Conservation (phyloP, 495 filamentous ascomycete species). For the Oidiodendron maius region DNA sequence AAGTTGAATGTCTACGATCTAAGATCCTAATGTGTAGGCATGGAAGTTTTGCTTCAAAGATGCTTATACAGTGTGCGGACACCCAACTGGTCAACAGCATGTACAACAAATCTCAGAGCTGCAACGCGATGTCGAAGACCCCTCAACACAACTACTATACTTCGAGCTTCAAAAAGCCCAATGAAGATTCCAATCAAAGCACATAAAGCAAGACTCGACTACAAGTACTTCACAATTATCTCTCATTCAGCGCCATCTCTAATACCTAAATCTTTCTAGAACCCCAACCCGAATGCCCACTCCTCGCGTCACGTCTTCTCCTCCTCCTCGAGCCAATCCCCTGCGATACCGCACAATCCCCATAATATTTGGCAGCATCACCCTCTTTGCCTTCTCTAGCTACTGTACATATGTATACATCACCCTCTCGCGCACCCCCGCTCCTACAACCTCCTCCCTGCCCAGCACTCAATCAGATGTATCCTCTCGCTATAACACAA, state of each 20-base stretch:
- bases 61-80: too few species aligned
- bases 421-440: not conserved
- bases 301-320: not conserved
- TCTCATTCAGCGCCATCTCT: not conserved
- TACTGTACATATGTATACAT: constrained; percentile 14
- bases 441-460: not conserved
- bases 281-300: constrained; percentile 4
- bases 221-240: constrained; percentile 8
- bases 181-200: constrained; percentile 1
- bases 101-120: not conserved
- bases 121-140: not conserved
- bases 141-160: too few species aligned
- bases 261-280: constrained; percentile 2
- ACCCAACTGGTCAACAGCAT: too few species aligned
- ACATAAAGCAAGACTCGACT: constrained; percentile 4
- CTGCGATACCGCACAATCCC: constrained; percentile 19
- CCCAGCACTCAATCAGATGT: constrained; percentile 17
- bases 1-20: too few species aligned
- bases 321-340: constrained; percentile 12
- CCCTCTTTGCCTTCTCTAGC: constrained; percentile 12
- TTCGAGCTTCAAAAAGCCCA: not conserved
- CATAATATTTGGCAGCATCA: constrained; percentile 15
- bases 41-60: too few species aligned
- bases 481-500: constrained; percentile 20
- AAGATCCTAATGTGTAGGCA: too few species aligned